Conservation (phyloP, 1,284 basidiomycete species). For the Phenoliferia sp. region DNA sequence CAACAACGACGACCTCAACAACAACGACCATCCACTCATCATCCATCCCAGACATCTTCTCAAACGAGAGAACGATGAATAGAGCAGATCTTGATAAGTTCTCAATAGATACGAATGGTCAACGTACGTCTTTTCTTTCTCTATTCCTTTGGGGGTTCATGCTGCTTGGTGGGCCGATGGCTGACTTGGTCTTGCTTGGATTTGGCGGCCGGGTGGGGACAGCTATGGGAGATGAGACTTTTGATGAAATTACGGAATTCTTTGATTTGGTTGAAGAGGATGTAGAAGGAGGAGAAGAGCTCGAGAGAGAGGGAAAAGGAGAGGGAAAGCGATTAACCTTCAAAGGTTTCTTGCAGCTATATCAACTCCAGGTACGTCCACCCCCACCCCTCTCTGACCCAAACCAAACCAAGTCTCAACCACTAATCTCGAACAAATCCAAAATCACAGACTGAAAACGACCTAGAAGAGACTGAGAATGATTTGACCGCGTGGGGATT, state of each 20-base stretch:
- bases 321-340: not conserved
- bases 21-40: not conserved
- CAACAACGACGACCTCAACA: slow-evolving; percentile 6
- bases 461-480: slow-evolving; percentile 1
- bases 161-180: not conserved
- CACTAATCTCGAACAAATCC: too few relatives aligned
- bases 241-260: not conserved
- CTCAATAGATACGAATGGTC: not conserved
- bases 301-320: not conserved
- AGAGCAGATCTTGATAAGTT: not conserved
- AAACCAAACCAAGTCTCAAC: too few relatives aligned
- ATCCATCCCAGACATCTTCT: slow-evolving; percentile 74
- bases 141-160: not conserved
- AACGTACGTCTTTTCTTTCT: not conserved
- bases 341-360: slow-evolving; percentile 9
- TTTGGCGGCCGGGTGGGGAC: not conserved
- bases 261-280: not conserved
- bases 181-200: not conserved
- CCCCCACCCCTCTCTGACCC: not conserved
- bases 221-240: slow-evolving; percentile 2
- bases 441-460: too few relatives aligned
- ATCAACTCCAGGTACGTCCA: slow-evolving; percentile 3
- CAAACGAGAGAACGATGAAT: slow-evolving; percentile 65
- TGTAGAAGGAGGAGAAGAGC: not conserved
- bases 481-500: slow-evolving; percentile 2